phyloP scores from a whole-genome alignment of 768 basidiomycete genomes.

The Suillus plorans region DNA sequence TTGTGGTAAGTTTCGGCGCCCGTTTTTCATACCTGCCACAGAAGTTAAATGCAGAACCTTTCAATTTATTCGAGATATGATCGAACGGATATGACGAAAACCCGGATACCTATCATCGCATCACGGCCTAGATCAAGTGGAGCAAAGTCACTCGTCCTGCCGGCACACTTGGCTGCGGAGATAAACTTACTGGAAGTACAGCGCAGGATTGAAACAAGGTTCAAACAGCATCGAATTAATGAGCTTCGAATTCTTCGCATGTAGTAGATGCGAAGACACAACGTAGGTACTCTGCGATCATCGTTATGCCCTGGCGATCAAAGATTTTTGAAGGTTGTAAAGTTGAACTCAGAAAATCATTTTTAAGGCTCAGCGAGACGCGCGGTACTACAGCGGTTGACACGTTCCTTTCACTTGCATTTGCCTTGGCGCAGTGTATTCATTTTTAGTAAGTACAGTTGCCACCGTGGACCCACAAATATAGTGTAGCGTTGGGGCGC shows the following conservation, averaged over 20 bases:
- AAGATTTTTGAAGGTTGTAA: background rate
- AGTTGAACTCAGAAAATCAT: background rate
- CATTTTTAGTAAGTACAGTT: background rate
- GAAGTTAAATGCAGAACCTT: slow-evolving; percentile 2
- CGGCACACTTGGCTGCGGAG: background rate
- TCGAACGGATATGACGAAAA: slow-evolving; percentile 9
- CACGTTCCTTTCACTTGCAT: no score
- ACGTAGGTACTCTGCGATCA: background rate
- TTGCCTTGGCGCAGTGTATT: background rate
- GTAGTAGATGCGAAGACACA: background rate
- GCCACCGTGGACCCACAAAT: background rate
- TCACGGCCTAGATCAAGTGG: background rate
- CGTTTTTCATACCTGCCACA: slow-evolving; percentile 14
- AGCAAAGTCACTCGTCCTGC: background rate
- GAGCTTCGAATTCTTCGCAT: background rate
- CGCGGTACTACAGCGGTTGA: no score
- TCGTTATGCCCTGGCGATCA: slow-evolving; percentile 1
- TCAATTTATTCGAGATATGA: slow-evolving; percentile 10
- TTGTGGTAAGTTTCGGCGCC: slow-evolving; percentile 13
- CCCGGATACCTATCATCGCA: background rate
- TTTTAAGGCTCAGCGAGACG: no score
- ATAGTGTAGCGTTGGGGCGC: background rate
- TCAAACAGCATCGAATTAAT: slow-evolving; percentile 8
- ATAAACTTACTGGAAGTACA: background rate
- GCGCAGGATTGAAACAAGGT: background rate